Evolutionary conservation across 2,329 filamentous ascomycete species (phyloP).

Genomic region (Paecilomyces sp.): DNA sequence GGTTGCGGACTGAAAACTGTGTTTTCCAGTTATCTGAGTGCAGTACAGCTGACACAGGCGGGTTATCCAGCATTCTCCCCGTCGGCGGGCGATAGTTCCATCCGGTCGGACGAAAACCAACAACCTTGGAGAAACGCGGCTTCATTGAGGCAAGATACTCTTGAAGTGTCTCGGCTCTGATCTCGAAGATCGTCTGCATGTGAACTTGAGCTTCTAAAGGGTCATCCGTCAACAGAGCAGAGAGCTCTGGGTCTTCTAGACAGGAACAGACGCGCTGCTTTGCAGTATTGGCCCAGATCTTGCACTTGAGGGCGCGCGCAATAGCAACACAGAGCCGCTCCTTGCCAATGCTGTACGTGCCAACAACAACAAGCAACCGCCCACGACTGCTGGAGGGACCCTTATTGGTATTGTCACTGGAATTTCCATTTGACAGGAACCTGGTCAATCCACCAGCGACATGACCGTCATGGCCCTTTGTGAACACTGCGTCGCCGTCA

Average conservation of each 20-base stretch:
- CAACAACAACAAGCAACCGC: conserved; percentile 81
- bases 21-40: conserved; percentile 67
- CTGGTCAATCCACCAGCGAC: conserved; percentile 55
- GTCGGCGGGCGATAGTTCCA: conserved; percentile 83
- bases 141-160: conserved; percentile 79
- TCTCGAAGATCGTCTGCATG: conserved; percentile 94
- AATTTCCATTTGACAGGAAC: conserved; percentile 48
- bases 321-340: conserved; percentile 93
- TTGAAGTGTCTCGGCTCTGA: conserved; percentile 79
- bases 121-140: conserved; percentile 74
- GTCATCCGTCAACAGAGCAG: conserved; percentile 67
- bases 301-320: conserved; percentile 73
- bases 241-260: conserved; percentile 77
- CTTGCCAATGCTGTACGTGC: conserved; percentile 97
- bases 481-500: conserved; percentile 51
- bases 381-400: conserved; percentile 39
- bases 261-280: conserved; percentile 82
- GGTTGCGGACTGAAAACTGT: conserved; percentile 62
- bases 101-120: conserved; percentile 86
- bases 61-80: conserved; percentile 55
- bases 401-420: conserved; percentile 22
- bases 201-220: conserved; percentile 87
- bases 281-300: conserved; percentile 77
- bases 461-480: conserved; percentile 48
- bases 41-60: conserved; percentile 58